phyloP scores from a whole-genome alignment of 2,329 filamentous ascomycete genomes.

The Microdochium trichocladiopsis region DNA sequence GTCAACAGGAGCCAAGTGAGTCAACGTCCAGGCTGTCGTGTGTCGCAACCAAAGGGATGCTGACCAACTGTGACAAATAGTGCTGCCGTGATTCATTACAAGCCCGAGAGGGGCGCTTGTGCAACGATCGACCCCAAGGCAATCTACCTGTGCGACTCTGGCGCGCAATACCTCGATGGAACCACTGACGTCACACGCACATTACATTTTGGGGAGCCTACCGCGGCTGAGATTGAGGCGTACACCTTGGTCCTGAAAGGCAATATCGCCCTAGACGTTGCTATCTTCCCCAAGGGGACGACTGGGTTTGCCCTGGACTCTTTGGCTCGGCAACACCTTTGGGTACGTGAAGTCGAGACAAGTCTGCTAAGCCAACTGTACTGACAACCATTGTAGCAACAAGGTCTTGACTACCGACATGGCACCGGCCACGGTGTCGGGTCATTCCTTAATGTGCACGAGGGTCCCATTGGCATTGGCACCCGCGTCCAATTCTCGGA shows the following conservation, averaged over 20 bases:
- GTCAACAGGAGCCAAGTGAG: slow-evolving; percentile 72
- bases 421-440: slow-evolving; percentile 95
- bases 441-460: slow-evolving; percentile 93
- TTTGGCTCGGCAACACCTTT: slow-evolving; percentile 84
- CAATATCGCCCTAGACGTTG: slow-evolving; percentile 79
- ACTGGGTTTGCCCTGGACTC: slow-evolving; percentile 88
- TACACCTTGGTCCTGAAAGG: slow-evolving; percentile 95
- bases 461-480: slow-evolving; percentile 93
- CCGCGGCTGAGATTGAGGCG: slow-evolving; percentile 74
- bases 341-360: slow-evolving; percentile 48
- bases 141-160: slow-evolving; percentile 94
- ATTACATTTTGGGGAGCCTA: slow-evolving; percentile 82
- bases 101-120: slow-evolving; percentile 76
- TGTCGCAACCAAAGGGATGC: too few species aligned
- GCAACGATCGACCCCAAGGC: slow-evolving; percentile 75
- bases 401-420: slow-evolving; percentile 91
- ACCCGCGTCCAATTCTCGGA: slow-evolving; percentile 88
- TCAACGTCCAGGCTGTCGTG: slow-evolving; percentile 11
- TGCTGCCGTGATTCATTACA: slow-evolving; percentile 94
- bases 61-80: slow-evolving; percentile 35
- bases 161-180: slow-evolving; percentile 91
- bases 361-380: slow-evolving; percentile 9
- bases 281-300: slow-evolving; percentile 89
- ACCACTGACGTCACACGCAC: slow-evolving; percentile 96
- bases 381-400: slow-evolving; percentile 31